A percentile compares a stretch with the other conserved stretches of the same genome.
phyloP scores from a whole-genome alignment of 192 early-diverging fungal genomes.

The Paraglomus brasilianum region DNA sequence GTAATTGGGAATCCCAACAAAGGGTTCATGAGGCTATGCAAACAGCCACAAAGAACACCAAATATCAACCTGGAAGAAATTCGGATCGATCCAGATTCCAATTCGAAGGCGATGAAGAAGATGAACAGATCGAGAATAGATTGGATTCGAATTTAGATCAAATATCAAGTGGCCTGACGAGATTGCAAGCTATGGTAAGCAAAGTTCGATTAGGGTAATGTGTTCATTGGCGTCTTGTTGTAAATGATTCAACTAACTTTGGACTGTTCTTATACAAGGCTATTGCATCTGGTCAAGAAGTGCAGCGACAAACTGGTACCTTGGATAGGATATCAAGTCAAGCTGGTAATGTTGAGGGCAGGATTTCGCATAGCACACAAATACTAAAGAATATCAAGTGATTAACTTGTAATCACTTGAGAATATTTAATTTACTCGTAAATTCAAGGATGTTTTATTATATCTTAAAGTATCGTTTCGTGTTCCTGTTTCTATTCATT shows the following conservation, averaged over 20 bases:
- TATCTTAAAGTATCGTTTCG: too few species aligned
- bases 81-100: conserved; percentile 60
- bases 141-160: conserved; percentile 65
- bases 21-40: conserved; percentile 52
- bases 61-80: conserved; percentile 46
- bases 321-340: conserved; percentile 14
- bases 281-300: conserved; percentile 17
- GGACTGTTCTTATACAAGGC: conserved; percentile 5
- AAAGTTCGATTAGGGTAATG: not conserved
- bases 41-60: conserved; percentile 38
- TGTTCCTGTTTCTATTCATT: too few species aligned
- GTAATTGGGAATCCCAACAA: conserved; percentile 58
- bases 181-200: conserved; percentile 29
- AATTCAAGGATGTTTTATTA: too few species aligned
- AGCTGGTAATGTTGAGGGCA: not conserved
- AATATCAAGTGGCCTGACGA: conserved; percentile 9
- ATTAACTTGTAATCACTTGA: too few species aligned
- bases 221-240: not conserved
- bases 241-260: not conserved
- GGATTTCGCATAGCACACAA: conserved; percentile 7
- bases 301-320: conserved; percentile 3
- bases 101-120: conserved; percentile 68
- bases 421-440: too few species aligned
- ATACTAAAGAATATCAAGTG: conserved; percentile 28
- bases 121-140: conserved; percentile 64